Evolutionary conservation across 2,329 filamentous ascomycete species (phyloP).

Genomic region (Kalmusia sp.): DNA sequence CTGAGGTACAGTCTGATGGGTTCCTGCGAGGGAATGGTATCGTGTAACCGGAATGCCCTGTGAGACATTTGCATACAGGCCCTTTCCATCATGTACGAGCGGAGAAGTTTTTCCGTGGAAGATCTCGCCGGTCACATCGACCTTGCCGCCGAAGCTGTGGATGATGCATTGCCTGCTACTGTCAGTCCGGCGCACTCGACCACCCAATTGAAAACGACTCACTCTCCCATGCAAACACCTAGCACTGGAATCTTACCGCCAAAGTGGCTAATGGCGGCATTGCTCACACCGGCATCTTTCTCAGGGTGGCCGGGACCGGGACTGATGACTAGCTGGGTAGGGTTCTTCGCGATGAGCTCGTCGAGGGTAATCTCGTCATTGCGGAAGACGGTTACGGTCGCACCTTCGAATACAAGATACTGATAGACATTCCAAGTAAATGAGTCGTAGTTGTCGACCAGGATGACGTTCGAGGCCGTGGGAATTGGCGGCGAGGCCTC

Average conservation of each 20-base stretch:
- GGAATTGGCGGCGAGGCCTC: conserved; percentile 74
- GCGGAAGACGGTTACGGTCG: conserved; percentile 84
- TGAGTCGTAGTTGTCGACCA: conserved; percentile 99
- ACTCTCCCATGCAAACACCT: conserved; percentile 99
- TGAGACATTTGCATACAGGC: conserved; percentile 84
- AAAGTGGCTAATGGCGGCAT: conserved; percentile 89
- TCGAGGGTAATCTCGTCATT: conserved; percentile 92
- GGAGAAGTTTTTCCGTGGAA: conserved; percentile 96
- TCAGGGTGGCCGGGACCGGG: conserved; percentile 92
- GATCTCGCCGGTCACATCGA: conserved; percentile 93
- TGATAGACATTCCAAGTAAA: conserved; percentile 99
- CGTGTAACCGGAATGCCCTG: conserved; percentile 87
- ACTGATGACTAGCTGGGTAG: conserved; percentile 93
- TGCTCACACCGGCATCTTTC: conserved; percentile 91
- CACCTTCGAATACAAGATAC: conserved; percentile 95
- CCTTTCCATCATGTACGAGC: conserved; percentile 85
- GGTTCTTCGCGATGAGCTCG: conserved; percentile 80
- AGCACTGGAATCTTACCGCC: conserved; percentile 93
- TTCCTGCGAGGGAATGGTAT: conserved; percentile 96
- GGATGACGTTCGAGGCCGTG: conserved; percentile 86
- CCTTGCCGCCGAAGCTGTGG: conserved; percentile 88
- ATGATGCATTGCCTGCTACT: conserved; percentile 84
- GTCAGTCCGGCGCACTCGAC: conserved; percentile 7
- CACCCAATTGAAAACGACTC: conserved; percentile 47
- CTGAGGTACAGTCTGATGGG: conserved; percentile 82